Conservation (phyloP, 306 rosid species). For the Senna siamea region DNA sequence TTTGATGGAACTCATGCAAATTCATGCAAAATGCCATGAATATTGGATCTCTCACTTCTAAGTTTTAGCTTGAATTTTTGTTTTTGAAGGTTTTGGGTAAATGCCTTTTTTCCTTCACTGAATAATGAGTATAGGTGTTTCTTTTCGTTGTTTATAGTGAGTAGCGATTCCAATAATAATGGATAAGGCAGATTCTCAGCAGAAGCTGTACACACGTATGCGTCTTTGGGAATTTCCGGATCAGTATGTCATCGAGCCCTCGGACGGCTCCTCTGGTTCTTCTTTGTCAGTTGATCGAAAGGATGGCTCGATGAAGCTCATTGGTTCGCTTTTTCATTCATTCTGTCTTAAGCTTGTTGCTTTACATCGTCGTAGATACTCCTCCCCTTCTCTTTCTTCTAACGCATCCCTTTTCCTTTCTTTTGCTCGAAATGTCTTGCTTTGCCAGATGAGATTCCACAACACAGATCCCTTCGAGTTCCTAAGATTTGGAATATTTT, state of each 20-base stretch:
- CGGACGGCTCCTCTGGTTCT: conserved; percentile 87
- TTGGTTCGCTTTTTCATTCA: conserved; percentile 53
- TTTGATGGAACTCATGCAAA: background rate
- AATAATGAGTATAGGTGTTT: background rate
- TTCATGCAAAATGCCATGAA: background rate
- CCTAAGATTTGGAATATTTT: conserved; percentile 78
- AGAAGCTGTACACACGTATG: conserved; percentile 84
- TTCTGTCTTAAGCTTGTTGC: conserved; percentile 17
- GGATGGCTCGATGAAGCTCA: conserved; percentile 85
- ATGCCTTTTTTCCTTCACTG: conserved; percentile 9
- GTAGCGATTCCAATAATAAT: conserved; percentile 56
- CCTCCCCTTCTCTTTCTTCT: background rate
- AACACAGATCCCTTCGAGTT: conserved; percentile 65
- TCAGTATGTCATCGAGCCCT: conserved; percentile 86
- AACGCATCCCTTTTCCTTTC: background rate
- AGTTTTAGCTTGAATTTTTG: conserved; percentile 21
- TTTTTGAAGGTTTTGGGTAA: background rate
- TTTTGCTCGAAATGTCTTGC: conserved; percentile 6
- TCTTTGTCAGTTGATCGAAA: conserved; percentile 70
- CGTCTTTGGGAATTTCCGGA: conserved; percentile 94
- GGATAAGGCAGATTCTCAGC: conserved; percentile 88
- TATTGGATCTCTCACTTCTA: background rate
- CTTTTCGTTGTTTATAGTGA: conserved; percentile 39
- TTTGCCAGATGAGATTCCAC: conserved; percentile 81
- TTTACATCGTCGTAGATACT: background rate